A percentile compares a stretch with the other conserved stretches of the same genome.
Evolutionary conservation across 2,329 filamentous ascomycete genomes (phyloP).

Genomic region (Diplodia intermedia): DNA sequence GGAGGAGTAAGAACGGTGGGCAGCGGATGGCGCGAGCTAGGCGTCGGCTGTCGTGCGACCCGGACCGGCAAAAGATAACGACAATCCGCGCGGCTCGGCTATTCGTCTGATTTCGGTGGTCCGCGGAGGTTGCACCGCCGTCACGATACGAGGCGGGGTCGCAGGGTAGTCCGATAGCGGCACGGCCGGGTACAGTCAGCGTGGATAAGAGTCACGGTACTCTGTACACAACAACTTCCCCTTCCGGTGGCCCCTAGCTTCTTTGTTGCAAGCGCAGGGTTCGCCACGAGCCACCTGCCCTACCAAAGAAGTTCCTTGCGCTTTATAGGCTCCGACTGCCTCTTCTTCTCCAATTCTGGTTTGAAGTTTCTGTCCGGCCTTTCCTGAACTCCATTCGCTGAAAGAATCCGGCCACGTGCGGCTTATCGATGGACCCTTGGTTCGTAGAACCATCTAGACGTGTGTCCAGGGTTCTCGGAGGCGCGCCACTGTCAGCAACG

Average conservation of each 20-base stretch:
- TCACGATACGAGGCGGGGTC: slow-evolving; percentile 1
- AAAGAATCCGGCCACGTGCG: too few species aligned
- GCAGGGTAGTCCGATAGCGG: slow-evolving; percentile 13
- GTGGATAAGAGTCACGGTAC: too few species aligned
- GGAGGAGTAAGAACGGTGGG: neutral
- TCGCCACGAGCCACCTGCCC: neutral
- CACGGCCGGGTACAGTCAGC: neutral
- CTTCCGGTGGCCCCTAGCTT: neutral
- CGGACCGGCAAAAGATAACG: slow-evolving; percentile 24
- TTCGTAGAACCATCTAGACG: too few species aligned
- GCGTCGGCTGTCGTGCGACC: slow-evolving; percentile 22
- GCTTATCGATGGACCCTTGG: too few species aligned
- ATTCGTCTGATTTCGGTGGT: neutral
- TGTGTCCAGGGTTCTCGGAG: too few species aligned
- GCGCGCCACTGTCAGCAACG: too few species aligned
- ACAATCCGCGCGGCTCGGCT: slow-evolving; percentile 7
- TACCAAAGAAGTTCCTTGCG: neutral
- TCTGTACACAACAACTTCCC: neutral
- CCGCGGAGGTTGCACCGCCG: neutral
- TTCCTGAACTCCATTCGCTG: too few species aligned
- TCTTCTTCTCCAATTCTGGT: too few species aligned
- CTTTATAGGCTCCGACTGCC: too few species aligned
- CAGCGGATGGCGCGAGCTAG: slow-evolving; percentile 11
- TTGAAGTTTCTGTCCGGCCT: too few species aligned
- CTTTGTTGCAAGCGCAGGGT: slow-evolving; percentile 1